A percentile compares a stretch with the other conserved stretches of the same genome.
These are phyloP conservation scores for Rhododendron henanense DNA, from an alignment of 148 eudicot genomes.

Conservation along the genomic window DNA sequence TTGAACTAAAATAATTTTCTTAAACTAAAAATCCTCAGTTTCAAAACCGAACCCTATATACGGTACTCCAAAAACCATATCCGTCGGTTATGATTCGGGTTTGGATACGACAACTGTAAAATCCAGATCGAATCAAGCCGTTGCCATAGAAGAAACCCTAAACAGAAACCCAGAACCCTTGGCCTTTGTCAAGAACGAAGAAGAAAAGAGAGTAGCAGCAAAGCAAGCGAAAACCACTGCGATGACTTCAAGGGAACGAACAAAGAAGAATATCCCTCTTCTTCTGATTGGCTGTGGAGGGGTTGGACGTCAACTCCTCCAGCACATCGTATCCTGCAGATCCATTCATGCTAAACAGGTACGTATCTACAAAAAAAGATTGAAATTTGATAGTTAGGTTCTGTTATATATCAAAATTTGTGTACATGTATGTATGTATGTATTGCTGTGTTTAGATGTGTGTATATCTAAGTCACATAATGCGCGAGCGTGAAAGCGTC, in stretches of 20 bases:
- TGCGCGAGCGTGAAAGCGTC: too few species aligned
- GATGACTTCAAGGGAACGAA: not conserved
- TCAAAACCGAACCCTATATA: too few species aligned
- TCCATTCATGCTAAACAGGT: slow-evolving; percentile 57
- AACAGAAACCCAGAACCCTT: not conserved
- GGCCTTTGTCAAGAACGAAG: not conserved
- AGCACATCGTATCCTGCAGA: slow-evolving; percentile 74
- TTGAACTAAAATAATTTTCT: too few species aligned
- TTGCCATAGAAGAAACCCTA: not conserved
- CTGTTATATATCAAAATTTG: not conserved
- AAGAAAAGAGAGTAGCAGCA: not conserved
- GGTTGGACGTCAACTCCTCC: slow-evolving; percentile 84
- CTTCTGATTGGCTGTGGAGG: slow-evolving; percentile 91
- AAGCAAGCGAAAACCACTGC: not conserved
- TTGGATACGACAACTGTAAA: not conserved
- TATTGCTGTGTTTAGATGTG: not conserved
- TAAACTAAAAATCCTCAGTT: too few species aligned
- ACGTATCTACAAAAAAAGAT: not conserved
- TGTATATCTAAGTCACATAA: not conserved
- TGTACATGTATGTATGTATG: not conserved
- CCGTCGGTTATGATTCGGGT: not conserved
- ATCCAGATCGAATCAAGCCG: not conserved
- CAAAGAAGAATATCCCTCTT: slow-evolving; percentile 62
- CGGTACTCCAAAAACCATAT: too few species aligned
- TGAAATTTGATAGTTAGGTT: not conserved